Evolutionary conservation across 2,329 filamentous ascomycete species (phyloP).

Genomic region (Helicocarpus griseus): DNA sequence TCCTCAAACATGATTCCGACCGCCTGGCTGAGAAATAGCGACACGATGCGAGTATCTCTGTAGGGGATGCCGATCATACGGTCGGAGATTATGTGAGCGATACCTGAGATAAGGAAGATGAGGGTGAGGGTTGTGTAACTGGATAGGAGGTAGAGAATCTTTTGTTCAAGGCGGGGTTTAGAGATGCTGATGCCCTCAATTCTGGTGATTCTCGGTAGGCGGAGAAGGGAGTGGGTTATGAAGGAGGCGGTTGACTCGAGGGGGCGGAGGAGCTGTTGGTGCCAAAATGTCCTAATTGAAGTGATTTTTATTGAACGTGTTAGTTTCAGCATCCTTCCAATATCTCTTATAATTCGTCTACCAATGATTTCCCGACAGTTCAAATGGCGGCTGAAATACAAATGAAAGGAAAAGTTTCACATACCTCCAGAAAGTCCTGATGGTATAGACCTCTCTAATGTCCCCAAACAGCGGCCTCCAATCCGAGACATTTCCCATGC

Average conservation of each 20-base stretch:
- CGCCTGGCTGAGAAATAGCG: background rate
- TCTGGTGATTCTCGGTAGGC: background rate
- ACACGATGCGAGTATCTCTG: background rate
- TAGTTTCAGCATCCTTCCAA: no score
- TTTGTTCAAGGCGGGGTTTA: background rate
- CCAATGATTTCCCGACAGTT: no score
- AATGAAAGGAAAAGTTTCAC: background rate
- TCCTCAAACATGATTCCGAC: constrained; percentile 2
- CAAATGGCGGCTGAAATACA: no score
- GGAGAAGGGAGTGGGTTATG: background rate
- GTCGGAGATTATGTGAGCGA: background rate
- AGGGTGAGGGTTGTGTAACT: background rate
- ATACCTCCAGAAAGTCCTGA: constrained; percentile 1
- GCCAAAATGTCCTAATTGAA: constrained; percentile 1
- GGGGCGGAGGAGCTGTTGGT: background rate
- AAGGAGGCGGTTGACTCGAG: background rate
- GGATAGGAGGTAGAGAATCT: background rate
- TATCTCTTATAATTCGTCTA: no score
- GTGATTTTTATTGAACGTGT: background rate
- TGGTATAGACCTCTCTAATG: background rate
- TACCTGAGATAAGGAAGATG: background rate
- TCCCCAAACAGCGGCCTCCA: background rate
- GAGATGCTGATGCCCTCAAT: no score
- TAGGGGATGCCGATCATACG: background rate
- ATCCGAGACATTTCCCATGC: background rate